Evolutionary conservation across 2,329 filamentous ascomycete species (phyloP).

Genomic region (Paradendryphiella salina): DNA sequence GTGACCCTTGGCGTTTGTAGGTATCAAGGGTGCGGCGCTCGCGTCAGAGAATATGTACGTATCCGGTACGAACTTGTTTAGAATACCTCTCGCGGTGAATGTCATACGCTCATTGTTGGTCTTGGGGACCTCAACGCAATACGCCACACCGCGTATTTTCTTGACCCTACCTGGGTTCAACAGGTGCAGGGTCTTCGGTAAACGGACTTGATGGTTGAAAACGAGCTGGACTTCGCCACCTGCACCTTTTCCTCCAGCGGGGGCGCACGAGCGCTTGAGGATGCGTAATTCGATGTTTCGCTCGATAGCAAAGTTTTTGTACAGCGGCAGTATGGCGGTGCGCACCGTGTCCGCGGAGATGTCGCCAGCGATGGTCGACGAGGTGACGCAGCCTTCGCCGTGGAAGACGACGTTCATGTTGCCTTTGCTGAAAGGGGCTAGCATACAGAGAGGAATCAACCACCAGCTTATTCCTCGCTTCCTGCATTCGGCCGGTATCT

Average conservation of each 20-base stretch:
- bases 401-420: slow-evolving; percentile 88
- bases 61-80: slow-evolving; percentile 81
- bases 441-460: slow-evolving; percentile 81
- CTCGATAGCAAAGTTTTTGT: slow-evolving; percentile 86
- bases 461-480: slow-evolving; percentile 89
- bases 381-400: slow-evolving; percentile 90
- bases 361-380: slow-evolving; percentile 79
- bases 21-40: slow-evolving; percentile 61
- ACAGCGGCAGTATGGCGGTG: slow-evolving; percentile 87
- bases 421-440: slow-evolving; percentile 91
- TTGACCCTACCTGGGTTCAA: slow-evolving; percentile 82
- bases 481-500: slow-evolving; percentile 73
- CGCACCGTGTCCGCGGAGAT: slow-evolving; percentile 91
- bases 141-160: slow-evolving; percentile 88
- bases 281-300: slow-evolving; percentile 84
- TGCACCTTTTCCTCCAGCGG: slow-evolving; percentile 75
- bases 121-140: slow-evolving; percentile 86
- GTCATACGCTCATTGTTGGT: slow-evolving; percentile 97
- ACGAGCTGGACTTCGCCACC: slow-evolving; percentile 91
- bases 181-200: slow-evolving; percentile 92
- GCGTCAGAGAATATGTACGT: slow-evolving; percentile 83
- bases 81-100: slow-evolving; percentile 79
- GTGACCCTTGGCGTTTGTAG: slow-evolving; percentile 71
- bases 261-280: slow-evolving; percentile 68
- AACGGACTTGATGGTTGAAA: slow-evolving; percentile 88